Evolutionary conservation across 176 grass and related monocot genomes (phyloP).

Genomic region (Musa troglodytarum): DNA sequence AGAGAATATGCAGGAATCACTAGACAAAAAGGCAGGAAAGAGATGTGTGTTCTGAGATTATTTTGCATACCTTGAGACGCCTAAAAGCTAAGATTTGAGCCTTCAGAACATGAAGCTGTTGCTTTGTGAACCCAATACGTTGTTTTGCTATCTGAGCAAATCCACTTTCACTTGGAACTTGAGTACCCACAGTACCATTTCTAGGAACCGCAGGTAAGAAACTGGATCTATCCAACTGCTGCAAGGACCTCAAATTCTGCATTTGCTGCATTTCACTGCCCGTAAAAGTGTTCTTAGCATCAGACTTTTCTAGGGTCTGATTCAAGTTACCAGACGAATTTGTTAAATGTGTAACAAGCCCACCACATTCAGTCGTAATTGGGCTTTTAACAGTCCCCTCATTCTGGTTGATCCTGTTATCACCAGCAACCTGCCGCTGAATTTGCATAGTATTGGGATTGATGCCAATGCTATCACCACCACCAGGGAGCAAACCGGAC

Average conservation of each 20-base stretch:
- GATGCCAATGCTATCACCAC: conserved; percentile 34
- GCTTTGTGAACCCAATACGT: conserved; percentile 60
- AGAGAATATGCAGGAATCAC: too few relatives aligned
- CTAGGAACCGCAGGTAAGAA: conserved; percentile 19
- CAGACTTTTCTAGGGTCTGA: conserved; percentile 44
- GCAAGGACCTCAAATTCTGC: conserved; percentile 54
- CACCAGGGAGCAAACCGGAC: conserved; percentile 30
- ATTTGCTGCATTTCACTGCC: conserved; percentile 47
- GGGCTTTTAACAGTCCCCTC: conserved; percentile 46
- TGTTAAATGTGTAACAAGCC: conserved; percentile 33
- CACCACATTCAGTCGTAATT: conserved; percentile 36
- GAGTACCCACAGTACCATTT: conserved; percentile 25
- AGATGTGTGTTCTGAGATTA: background rate
- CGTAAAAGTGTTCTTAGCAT: conserved; percentile 32
- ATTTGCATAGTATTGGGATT: conserved; percentile 51
- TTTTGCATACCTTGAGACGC: conserved; percentile 70
- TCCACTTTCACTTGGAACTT: conserved; percentile 32
- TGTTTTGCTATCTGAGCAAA: conserved; percentile 19
- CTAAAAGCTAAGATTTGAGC: conserved; percentile 99
- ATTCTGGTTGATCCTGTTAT: conserved; percentile 39
- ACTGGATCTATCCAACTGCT: conserved; percentile 38
- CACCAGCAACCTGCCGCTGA: conserved; percentile 34
- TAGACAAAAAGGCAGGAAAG: background rate
- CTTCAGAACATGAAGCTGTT: conserved; percentile 96
- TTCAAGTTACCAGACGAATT: conserved; percentile 39